Percentiles rank a stretch among this genome's conserved stretches.
Evolutionary conservation across 164 flowering plant genomes (phyloP).

Genomic region (Tetrastigma voinierianum): DNA sequence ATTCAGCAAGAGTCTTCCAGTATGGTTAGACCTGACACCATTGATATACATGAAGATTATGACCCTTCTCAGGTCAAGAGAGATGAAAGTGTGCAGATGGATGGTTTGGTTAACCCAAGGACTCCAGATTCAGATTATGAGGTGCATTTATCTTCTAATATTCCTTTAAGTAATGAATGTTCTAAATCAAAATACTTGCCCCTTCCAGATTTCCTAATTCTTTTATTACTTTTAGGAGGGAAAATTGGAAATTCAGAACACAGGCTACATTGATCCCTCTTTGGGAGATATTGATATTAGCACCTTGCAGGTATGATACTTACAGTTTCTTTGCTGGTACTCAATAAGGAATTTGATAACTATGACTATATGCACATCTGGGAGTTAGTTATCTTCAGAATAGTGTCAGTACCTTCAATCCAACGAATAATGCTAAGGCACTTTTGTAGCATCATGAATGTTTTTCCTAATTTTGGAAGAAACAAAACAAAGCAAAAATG

Average conservation of each 20-base stretch:
- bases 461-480: no score
- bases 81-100: conserved; percentile 50
- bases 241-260: conserved; percentile 32
- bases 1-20: conserved; percentile 17
- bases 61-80: conserved; percentile 28
- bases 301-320: conserved; percentile 74
- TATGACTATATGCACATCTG: no score
- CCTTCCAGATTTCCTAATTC: neutral
- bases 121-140: conserved; percentile 62
- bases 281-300: conserved; percentile 57
- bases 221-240: conserved; percentile 53
- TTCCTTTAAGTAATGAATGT: no score
- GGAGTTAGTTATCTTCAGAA: no score
- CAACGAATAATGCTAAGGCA: no score
- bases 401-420: no score
- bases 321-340: no score
- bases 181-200: no score
- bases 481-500: no score
- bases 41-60: conserved; percentile 21
- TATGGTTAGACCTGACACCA: conserved; percentile 13
- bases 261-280: conserved; percentile 53
- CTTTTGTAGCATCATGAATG: no score
- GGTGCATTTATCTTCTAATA: conserved; percentile 32
- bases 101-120: conserved; percentile 36
- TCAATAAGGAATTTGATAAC: no score